Evolutionary conservation across 2,329 filamentous ascomycete species (phyloP).

Genomic region (Sporothrix luriei): DNA sequence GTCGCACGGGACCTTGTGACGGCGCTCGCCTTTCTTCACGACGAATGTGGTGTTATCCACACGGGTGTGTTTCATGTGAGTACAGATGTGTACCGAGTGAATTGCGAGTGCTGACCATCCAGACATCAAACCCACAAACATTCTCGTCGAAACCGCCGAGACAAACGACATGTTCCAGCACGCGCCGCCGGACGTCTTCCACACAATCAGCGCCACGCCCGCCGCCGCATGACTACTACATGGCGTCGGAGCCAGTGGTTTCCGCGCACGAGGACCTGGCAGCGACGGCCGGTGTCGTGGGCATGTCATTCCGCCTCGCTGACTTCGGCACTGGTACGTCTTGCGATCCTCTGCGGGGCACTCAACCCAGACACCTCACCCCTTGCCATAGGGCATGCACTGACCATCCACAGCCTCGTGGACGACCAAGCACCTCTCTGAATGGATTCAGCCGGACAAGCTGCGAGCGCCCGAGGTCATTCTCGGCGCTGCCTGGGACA

Average conservation of each 20-base stretch:
- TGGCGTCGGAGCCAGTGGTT: constrained; percentile 17
- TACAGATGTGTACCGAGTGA: too few species aligned
- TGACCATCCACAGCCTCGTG: background rate
- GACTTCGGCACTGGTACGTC: constrained; percentile 23
- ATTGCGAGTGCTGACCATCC: too few species aligned
- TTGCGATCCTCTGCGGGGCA: too few species aligned
- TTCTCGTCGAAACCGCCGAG: constrained; percentile 22
- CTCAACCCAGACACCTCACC: too few species aligned
- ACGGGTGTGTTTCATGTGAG: background rate
- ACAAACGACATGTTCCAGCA: constrained; percentile 24
- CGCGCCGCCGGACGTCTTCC: constrained; percentile 19
- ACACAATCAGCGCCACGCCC: background rate
- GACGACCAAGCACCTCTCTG: constrained; percentile 2
- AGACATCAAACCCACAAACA: constrained; percentile 27
- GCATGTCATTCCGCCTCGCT: constrained; percentile 19
- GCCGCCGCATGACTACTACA: constrained; percentile 21
- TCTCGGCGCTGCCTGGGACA: constrained; percentile 20
- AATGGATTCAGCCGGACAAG: constrained; percentile 31
- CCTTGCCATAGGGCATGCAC: too few species aligned
- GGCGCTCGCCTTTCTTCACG: constrained; percentile 28
- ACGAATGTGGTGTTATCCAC: constrained; percentile 24
- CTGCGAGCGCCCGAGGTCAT: constrained; percentile 28
- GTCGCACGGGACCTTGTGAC: background rate
- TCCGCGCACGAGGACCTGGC: constrained; percentile 16
- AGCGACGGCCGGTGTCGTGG: background rate